Evolutionary conservation across 306 rosid species (phyloP), one percentile per base, ranked within the genome.

Genomic region (Abrus pulchellus): DNA sequence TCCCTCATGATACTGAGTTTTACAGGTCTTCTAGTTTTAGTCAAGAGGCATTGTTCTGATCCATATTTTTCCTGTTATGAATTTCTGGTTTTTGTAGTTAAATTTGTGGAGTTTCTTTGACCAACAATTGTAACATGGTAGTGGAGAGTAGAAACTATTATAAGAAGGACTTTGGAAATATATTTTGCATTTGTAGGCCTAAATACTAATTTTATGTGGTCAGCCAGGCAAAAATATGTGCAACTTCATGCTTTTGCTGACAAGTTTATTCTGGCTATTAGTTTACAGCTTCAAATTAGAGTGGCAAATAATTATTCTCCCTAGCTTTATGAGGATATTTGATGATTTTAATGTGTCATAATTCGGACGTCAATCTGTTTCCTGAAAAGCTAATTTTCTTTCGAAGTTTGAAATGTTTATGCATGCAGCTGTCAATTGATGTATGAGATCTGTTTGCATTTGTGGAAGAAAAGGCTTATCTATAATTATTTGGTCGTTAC

Each of bases 401-500:
- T 5, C 28, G 10, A 61, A 62, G 6, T 9, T 55, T 32, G 38
- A 36, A 68, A 55, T 41, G 10, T 53, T 32, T 59, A 14, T 32
- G 27, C 82, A 29, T 13, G 60, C 11, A 20, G 7, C 11, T 13
- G 7, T 33, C 59, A 27, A 13, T 67, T 59, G 41, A 56, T 66
- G 72, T 59, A 73, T 67, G 27, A 28, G 34, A 68, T 68, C 45
- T 28, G 30, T 66, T 9, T 45, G 36, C 9, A 12, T 36, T 5
- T 50, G 9, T 52, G 36, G 6, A 71, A 77, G 9, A 1, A 81
- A 29, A 9, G 41, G 1, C 4, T 60, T 61, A 9, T 27, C 11
- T 71, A 33, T 47, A 62, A 13, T 62, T 14, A 49, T 71, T 33
- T 62, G 62, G 55, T 13, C 72, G 53, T 56, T 77, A 28, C 50